phyloP scores from a whole-genome alignment of 768 basidiomycete species.

The Boletus coccyginus region DNA sequence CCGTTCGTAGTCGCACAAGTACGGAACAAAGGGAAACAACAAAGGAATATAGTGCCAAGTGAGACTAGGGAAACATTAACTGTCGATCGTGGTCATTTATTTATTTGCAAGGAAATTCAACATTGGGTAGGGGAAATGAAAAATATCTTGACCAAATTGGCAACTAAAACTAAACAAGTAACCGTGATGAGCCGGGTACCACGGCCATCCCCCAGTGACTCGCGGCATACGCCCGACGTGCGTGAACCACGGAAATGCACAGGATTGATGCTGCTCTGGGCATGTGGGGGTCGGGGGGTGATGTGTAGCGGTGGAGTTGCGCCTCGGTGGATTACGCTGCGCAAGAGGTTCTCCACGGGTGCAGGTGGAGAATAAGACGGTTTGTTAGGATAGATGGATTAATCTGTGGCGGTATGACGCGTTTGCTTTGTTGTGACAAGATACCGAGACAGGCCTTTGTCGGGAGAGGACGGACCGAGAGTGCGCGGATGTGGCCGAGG shows the following conservation, averaged over 20 bases:
- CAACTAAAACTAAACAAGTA: background rate
- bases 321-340: background rate
- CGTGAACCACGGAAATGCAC: constrained; percentile 13
- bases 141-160: background rate
- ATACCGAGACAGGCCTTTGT: constrained; percentile 13
- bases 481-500: background rate
- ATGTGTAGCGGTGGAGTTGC: constrained; percentile 6
- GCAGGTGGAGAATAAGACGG: background rate
- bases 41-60: background rate
- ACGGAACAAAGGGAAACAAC: background rate
- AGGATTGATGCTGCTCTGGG: background rate
- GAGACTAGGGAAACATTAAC: background rate
- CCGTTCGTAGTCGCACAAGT: background rate
- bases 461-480: constrained; percentile 8
- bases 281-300: constrained; percentile 10
- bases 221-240: background rate
- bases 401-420: background rate
- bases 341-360: background rate
- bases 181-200: constrained; percentile 4
- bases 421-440: constrained; percentile 2
- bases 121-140: background rate
- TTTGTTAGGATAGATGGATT: background rate
- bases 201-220: background rate
- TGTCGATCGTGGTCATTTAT: too few species aligned
- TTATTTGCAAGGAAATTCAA: background rate